Conservation (phyloP, 2,329 filamentous ascomycete genomes). For the Penicillium sp. region DNA sequence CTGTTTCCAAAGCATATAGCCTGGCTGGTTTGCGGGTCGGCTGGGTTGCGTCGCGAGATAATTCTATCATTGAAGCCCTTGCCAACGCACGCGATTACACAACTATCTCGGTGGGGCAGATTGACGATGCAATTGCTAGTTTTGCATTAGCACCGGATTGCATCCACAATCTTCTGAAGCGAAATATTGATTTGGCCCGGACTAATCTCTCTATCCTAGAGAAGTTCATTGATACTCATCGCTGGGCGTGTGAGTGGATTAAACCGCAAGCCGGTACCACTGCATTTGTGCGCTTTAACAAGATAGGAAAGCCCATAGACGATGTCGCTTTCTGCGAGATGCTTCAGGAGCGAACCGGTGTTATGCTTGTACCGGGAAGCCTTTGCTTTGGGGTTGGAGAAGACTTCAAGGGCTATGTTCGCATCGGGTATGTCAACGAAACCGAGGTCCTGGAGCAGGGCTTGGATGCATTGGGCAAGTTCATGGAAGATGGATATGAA, state of each 20-base stretch:
- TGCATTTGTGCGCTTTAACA: conserved; percentile 68
- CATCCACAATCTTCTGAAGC: conserved; percentile 59
- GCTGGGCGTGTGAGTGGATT: conserved; percentile 64
- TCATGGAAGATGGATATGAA: conserved; percentile 56
- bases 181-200: conserved; percentile 66
- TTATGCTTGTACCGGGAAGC: conserved; percentile 71
- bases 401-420: conserved; percentile 71
- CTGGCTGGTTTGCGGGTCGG: conserved; percentile 78
- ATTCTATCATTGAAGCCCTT: conserved; percentile 60
- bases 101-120: conserved; percentile 77
- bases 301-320: conserved; percentile 62
- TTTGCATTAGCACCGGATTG: conserved; percentile 67
- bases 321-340: conserved; percentile 69
- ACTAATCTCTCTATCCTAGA: conserved; percentile 66
- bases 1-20: conserved; percentile 81
- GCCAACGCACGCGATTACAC: conserved; percentile 74
- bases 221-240: conserved; percentile 63
- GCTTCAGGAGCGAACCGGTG: conserved; percentile 65
- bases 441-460: conserved; percentile 67
- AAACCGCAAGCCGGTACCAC: conserved; percentile 77
- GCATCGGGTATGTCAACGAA: conserved; percentile 72
- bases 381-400: conserved; percentile 65
- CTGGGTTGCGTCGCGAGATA: conserved; percentile 71
- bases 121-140: conserved; percentile 75
- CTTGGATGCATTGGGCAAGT: conserved; percentile 54